These are phyloP conservation scores for Starmerella stellata DNA, from an alignment of 805 yeast species.

Conservation along the genomic window DNA sequence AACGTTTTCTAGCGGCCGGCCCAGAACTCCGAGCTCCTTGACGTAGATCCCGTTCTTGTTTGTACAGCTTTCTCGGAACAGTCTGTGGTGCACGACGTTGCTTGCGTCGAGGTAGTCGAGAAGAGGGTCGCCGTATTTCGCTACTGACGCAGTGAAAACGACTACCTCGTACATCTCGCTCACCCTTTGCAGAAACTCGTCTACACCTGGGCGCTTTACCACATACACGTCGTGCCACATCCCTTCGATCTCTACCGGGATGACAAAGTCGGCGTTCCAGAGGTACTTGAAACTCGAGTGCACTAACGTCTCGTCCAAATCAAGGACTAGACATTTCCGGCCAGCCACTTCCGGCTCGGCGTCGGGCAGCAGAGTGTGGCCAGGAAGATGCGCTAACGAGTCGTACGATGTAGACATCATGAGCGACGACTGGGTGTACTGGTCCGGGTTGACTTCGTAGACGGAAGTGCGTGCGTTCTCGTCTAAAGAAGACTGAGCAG, in stretches of 20 bases:
- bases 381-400: background rate
- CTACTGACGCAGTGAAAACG: conserved; percentile 89
- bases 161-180: conserved; percentile 86
- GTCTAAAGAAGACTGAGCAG: background rate
- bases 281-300: conserved; percentile 87
- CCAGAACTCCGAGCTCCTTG: conserved; percentile 83
- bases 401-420: background rate
- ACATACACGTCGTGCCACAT: conserved; percentile 89
- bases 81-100: conserved; percentile 65
- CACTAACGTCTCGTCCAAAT: conserved; percentile 88
- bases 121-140: conserved; percentile 90
- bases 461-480: background rate
- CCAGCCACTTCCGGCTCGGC: conserved; percentile 33
- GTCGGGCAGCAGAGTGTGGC: conserved; percentile 33
- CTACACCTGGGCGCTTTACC: conserved; percentile 95
- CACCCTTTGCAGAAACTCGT: conserved; percentile 66
- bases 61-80: conserved; percentile 86
- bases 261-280: conserved; percentile 85
- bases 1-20: conserved; percentile 69
- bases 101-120: conserved; percentile 71
- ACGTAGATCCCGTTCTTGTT: conserved; percentile 88
- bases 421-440: background rate
- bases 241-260: conserved; percentile 91
- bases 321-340: conserved; percentile 76
- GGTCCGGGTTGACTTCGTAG: background rate